Evolutionary conservation across 169 alveolate genomes (phyloP), one percentile per base, ranked within the genome.

Genomic region (Toxoplasma gondii): DNA sequence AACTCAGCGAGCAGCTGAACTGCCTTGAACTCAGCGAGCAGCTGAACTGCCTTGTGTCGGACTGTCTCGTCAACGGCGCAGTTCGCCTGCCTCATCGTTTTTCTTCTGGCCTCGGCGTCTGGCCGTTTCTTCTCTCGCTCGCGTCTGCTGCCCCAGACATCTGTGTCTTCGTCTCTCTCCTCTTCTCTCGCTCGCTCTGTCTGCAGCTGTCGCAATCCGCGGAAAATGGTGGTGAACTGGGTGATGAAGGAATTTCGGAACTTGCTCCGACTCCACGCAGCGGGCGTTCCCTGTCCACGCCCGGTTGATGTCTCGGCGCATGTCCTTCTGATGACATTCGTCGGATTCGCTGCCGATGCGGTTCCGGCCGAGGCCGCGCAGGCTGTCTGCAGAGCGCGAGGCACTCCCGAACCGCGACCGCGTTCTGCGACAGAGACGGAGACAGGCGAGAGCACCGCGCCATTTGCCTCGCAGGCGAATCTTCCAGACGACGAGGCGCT

Each of bases 221-320:
- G 99, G 84, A 99, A 99, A 96, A 99, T 99, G 99, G 99, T 99
- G 1, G 97, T 98, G 78, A 99, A 98, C 93, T 99, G 99, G 99
- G 99, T 99, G 45, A 99, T 99, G 97, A 99, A 99, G 97, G 99
- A 99, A 96, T 97, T 98, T 87, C 95, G 99, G 90, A 99, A 99
- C 96, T 96, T 99, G 82, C 98, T 98, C 95, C 97, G 99, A 92
- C 96, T 99, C 34, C 99, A 69, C 87, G 98, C 88, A 97, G 98
- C 94, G 98, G 95, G 94, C n/a, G 38, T 86, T 12, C 88, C 95
- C 17, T 44, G 94, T 31, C 95, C 95, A 17, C 69, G 82, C 17
- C 95, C 96, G 1, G 53, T 83, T 70, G 97, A 97, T 36, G 98
- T 99, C 69, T 98, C 98, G 96, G 98, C 98, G 88, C 99, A 99